Base-by-base conservation (phyloP, 495 filamentous ascomycete species). In the Aspergillus ellipticus region DNA sequence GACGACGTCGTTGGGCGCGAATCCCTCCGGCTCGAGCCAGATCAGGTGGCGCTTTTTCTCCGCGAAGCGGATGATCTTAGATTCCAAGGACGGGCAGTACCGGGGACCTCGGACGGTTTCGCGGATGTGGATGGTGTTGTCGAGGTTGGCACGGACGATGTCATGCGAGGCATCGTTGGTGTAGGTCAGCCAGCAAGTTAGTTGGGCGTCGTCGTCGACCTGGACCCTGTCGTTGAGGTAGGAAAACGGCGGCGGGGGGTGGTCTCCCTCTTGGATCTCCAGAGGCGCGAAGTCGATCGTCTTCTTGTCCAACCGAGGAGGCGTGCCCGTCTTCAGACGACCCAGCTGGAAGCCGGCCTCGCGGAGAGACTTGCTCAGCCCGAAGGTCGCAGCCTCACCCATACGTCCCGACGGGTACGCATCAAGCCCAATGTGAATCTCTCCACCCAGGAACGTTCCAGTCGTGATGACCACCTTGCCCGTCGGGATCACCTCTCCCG, bases 21-120 rank as follows among this genome's bases (percentile, higher is more conserved):
- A 94, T 15, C 94, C 94, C 75, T 98, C 94, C 0, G 95, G 94
- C 66, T 98, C 94, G 6, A 98, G 82, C 94, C 94, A 98, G 41
- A 98, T 85, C 50, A 91, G 86, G 65, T 98, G 94, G 19, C 74
- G 77, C n/a, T 83, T 74, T 65, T 87, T 90, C 53, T 90, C 73
- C 16, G 79, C 76, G 67, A 98, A 98, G 11, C 90, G 85, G 35
- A 97, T 89, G 46, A 98, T 79, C 70, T 98, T 98, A 21, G 92
- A 90, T 69, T 98, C 94, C 11, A 98, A 76, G 0, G 93, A 97
- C 1, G 94, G 94, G 63, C 94, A 98, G 64, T 98, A 98, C 51
- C 94, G 79, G 3, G 94, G 94, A 0, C 94, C 94, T 64, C 90
- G 90, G 33, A 98, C 90, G 0, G 92, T 92, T 72, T 98, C 94